Conservation (phyloP, 768 basidiomycete species). For the Trametes elegans region DNA sequence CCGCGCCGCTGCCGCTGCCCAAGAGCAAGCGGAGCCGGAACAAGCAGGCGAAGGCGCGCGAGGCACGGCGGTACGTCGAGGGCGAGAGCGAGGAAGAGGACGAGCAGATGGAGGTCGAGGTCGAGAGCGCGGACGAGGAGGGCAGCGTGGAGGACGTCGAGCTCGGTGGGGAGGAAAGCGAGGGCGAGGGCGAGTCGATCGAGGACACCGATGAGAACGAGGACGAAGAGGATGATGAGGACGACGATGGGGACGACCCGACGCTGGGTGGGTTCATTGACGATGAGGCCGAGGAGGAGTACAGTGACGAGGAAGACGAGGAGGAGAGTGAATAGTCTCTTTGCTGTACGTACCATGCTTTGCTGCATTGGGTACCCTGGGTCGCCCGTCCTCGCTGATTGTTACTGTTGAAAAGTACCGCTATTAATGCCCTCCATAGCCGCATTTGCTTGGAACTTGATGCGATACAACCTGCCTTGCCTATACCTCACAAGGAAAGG, state of each 20-base stretch:
- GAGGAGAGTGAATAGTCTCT: constrained; percentile 28
- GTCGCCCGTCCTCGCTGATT: background rate
- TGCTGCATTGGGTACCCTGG: background rate
- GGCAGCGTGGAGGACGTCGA: constrained; percentile 81
- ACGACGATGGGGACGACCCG: constrained; percentile 45
- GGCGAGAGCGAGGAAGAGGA: constrained; percentile 74
- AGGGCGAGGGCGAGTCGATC: constrained; percentile 45
- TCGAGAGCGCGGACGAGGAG: constrained; percentile 62
- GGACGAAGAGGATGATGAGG: constrained; percentile 56
- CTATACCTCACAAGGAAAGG: too few species aligned
- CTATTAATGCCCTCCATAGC: too few species aligned
- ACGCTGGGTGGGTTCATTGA: constrained; percentile 49
- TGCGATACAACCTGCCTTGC: too few species aligned
- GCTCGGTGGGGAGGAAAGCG: constrained; percentile 56
- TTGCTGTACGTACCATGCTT: background rate
- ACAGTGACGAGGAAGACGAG: constrained; percentile 48
- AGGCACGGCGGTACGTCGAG: constrained; percentile 62
- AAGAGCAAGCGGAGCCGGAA: constrained; percentile 30
- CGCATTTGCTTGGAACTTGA: too few species aligned
- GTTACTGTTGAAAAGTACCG: constrained; percentile 13
- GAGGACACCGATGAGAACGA: constrained; percentile 45
- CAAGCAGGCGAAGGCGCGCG: constrained; percentile 34
- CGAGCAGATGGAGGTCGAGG: constrained; percentile 53
- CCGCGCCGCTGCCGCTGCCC: constrained; percentile 48
- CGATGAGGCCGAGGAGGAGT: constrained; percentile 64